phyloP scores from a whole-genome alignment of 2,329 filamentous ascomycete species.

The Penicillium griseofulvum region DNA sequence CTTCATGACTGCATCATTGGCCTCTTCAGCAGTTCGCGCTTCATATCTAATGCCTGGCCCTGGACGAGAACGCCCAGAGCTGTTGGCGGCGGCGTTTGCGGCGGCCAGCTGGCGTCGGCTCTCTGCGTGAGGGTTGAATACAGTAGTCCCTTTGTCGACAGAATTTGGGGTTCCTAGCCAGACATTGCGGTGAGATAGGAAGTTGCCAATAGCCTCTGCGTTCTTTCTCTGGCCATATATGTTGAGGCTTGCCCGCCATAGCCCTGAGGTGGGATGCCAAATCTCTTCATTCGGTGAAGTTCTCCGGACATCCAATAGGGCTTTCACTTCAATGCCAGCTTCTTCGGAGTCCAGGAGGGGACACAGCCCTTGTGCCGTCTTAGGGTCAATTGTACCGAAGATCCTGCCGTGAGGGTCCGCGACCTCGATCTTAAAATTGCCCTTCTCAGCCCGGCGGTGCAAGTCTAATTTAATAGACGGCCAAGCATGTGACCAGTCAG shows the following conservation, averaged over 20 bases:
- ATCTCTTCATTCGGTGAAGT: conserved; percentile 62
- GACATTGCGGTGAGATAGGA: conserved; percentile 64
- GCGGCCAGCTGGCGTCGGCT: conserved; percentile 45
- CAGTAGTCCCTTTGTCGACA: conserved; percentile 65
- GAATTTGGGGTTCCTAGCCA: conserved; percentile 65
- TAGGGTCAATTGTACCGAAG: conserved; percentile 73
- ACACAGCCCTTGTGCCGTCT: conserved; percentile 64
- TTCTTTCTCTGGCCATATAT: conserved; percentile 73
- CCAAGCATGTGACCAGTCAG: conserved; percentile 57
- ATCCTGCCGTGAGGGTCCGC: conserved; percentile 68
- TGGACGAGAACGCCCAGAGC: conserved; percentile 20
- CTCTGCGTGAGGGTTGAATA: conserved; percentile 73
- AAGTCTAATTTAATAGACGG: conserved; percentile 72
- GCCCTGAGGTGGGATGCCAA: conserved; percentile 60
- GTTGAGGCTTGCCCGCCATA: conserved; percentile 67
- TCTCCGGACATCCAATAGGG: conserved; percentile 66
- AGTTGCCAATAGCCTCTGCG: conserved; percentile 63
- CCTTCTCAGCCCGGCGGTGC: conserved; percentile 56
- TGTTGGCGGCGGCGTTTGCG: conserved; percentile 18
- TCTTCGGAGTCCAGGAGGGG: conserved; percentile 68
- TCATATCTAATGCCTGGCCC: conserved; percentile 34
- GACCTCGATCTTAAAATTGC: conserved; percentile 63
- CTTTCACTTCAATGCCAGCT: conserved; percentile 67
- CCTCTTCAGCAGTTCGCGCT: conserved; percentile 75
- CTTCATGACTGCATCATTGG: conserved; percentile 76